phyloP scores from a whole-genome alignment of 2,329 filamentous ascomycete genomes.

The Fusarium udum region DNA sequence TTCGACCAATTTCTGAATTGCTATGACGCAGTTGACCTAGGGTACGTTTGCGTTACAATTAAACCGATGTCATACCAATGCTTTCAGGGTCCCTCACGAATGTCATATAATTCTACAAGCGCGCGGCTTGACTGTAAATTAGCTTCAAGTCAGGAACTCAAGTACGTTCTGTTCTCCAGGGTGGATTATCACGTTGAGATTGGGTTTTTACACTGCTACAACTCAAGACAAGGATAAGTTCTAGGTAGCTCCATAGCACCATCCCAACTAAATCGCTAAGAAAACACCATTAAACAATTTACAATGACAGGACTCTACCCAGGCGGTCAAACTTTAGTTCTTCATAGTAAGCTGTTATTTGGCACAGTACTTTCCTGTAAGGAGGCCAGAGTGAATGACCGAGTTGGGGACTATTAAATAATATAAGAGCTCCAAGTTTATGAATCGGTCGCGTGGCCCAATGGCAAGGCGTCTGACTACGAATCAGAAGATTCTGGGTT shows the following conservation, averaged over 20 bases:
- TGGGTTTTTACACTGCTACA: rapidly evolving
- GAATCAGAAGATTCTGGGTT: conserved; percentile 49
- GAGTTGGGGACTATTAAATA: rapidly evolving
- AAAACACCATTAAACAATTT: rapidly evolving
- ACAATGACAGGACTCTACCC: background rate
- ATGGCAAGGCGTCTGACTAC: conserved; percentile 49
- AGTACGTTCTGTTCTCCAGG: background rate
- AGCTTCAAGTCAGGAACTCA: rapidly evolving
- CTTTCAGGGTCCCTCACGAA: rapidly evolving
- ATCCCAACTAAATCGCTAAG: too few species aligned
- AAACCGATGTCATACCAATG: too few species aligned
- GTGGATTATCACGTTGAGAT: rapidly evolving
- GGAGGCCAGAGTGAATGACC: rapidly evolving
- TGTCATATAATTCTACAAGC: rapidly evolving
- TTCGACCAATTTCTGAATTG: too few species aligned
- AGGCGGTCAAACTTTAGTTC: rapidly evolving
- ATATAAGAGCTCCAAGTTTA: rapidly evolving
- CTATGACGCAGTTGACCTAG: background rate
- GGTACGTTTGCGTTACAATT: background rate
- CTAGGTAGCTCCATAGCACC: too few species aligned
- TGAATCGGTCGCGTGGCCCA: conserved; percentile 40
- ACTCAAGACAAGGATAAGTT: too few species aligned
- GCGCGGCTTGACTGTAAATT: rapidly evolving
- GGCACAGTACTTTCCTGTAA: rapidly evolving
- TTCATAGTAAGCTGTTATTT: rapidly evolving